Evolutionary conservation across 176 grass and related monocot species (phyloP), one percentile per base, ranked within the genome.

Genomic region (Melocanna baccifera): DNA sequence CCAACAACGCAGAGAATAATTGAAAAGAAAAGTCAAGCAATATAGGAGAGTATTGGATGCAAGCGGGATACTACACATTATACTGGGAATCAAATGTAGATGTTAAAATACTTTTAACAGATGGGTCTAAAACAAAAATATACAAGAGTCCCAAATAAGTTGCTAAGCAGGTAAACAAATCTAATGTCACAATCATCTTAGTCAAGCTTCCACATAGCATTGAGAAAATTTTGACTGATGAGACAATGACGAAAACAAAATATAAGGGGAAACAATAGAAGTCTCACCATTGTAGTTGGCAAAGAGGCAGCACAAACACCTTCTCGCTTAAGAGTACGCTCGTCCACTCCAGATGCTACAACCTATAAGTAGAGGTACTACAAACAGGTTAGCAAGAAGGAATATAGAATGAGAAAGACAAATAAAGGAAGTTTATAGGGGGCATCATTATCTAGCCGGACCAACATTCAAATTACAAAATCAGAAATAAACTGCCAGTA

Each of bases 281-380:
- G 14, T 1, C 34, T 88, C 51, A 95, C 96, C 89, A 98, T 98
- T 81, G 93, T 98, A 87, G 96, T 98, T 72, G 96, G 96, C 77
- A 98, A 88, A 89, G 96, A 98, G 64, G 96, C 96, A 47, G 93
- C 96, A 79, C 96, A 98, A 83, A 98, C 96, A 81, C 96, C 96
- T 83, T 98, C 96, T 55, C 96, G 81, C 69, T 98, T 98, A 53
- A 98, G 91, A 42, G 96, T 98, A 25, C 89, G 92, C 61, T 98
- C 96, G 56, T 98, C 93, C 62, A 98, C 89, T 71, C 96, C 93
- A 82, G 96, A 98, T 79, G 96, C 96, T 67, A 98, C 93, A 80
- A 98, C 96, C 96, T 98, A 81, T 53, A 74, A 69, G 64, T 48
- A 36, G 26, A 68, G 16, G 37, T n/a, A 41, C 16, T 61, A 69